Percentiles rank a stretch among this genome's conserved stretches.
Evolutionary conservation across 1,284 basidiomycete species (phyloP).

Genomic region (Tilletia walkeri): DNA sequence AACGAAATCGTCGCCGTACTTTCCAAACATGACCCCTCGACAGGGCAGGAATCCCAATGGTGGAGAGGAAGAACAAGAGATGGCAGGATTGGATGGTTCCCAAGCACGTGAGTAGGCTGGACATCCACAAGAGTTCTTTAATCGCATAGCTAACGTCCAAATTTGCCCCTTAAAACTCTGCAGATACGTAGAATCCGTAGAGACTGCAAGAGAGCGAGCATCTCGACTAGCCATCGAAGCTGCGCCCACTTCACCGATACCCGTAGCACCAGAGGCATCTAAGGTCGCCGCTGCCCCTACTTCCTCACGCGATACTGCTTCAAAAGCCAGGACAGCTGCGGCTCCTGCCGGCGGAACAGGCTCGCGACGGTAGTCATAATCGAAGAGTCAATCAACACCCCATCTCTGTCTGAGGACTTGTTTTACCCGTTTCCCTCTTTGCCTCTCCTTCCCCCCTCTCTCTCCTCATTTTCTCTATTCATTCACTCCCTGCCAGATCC

Average conservation of each 20-base stretch:
- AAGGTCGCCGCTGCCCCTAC: background rate
- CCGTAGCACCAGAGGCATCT: background rate
- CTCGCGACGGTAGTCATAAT: background rate
- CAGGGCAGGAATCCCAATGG: conserved; percentile 78
- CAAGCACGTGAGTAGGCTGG: conserved; percentile 66
- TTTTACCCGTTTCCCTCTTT: background rate
- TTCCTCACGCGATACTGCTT: background rate
- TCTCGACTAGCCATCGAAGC: conserved; percentile 26
- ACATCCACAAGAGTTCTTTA: background rate
- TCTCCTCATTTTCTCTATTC: background rate
- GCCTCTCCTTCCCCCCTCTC: background rate
- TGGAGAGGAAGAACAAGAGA: conserved; percentile 93
- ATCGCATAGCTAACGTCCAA: conserved; percentile 15
- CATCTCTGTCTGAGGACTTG: too few species aligned
- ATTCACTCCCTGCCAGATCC: background rate
- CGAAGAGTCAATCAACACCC: too few species aligned
- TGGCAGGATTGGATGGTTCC: conserved; percentile 95
- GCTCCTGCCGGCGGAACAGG: background rate
- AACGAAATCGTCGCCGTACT: conserved; percentile 95
- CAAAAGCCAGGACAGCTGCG: background rate
- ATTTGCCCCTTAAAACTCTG: background rate
- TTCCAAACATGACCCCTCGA: conserved; percentile 62
- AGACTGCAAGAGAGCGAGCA: conserved; percentile 49
- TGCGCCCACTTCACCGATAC: background rate
- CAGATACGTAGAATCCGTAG: conserved; percentile 52